Evolutionary conservation across 2,329 filamentous ascomycete species (phyloP), one percentile per base, ranked within the genome.

Genomic region (Domatiomyces catenatus): DNA sequence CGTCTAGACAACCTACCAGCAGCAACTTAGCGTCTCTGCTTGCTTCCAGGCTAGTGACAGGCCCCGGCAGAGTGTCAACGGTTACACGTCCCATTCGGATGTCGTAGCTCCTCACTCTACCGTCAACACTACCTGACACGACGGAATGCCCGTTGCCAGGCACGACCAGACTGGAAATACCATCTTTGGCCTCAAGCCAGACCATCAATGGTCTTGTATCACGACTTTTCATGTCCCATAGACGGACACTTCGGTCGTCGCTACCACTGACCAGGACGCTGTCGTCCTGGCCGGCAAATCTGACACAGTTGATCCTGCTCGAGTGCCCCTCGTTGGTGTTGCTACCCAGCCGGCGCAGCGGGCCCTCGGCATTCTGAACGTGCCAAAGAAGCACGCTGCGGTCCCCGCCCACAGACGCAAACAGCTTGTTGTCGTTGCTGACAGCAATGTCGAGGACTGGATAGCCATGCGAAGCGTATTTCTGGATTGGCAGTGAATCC

Each of bases 301-400:
- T 72, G 3, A 90, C 85, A 45, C 79, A 76, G 64, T 95, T 93
- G 50, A 96, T 75, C 28, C 88, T 73, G 44, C 79, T 78, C 2
- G 73, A 74, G 67, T 92, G 86, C 0, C 83, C 84, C 57, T 66
- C 63, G 10, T 60, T 54, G 2, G 58, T 54, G 52, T 75, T 75
- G 19, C 76, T 75, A 17, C 74, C 74, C 66, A 90, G 92, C 24
- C 92, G 76, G 19, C 86, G 77, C 22, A 84, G 70, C 3, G 90
- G 94, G 44, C 50, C 53, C 59, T 78, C 75, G 17, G 84, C 87
- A 2, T 81, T 84, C 46, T 83, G 75, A 0, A 96, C 92, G 67
- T 98, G 92, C 92, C 92, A 96, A 4, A 95, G 74, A 63, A 95
- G 95, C 0, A 94, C 87, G 54, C 78, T 75, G 59, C 90, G 85